These are phyloP conservation scores for Laguncularia racemosa DNA, from an alignment of 345 rosid species.

Conservation along the genomic window DNA sequence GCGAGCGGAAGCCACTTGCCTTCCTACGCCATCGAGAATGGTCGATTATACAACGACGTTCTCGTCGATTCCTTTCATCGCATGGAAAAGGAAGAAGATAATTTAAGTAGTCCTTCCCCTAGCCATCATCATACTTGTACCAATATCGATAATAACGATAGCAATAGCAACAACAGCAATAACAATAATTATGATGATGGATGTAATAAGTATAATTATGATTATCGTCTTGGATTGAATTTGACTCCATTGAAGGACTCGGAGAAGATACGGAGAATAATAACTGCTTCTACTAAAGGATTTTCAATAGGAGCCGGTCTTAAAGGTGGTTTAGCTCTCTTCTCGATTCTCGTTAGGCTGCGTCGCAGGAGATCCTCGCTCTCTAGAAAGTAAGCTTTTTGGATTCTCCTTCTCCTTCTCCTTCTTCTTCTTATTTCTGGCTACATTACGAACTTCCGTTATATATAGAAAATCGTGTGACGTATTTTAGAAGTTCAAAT, in stretches of 20 bases:
- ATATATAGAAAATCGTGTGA: too few relatives aligned
- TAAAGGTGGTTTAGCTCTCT: constrained; percentile 86
- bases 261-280: constrained; percentile 58
- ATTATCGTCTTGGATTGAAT: constrained; percentile 15
- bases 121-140: too few relatives aligned
- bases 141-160: too few relatives aligned
- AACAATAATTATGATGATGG: background rate
- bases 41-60: constrained; percentile 11
- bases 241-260: constrained; percentile 31
- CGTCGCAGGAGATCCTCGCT: constrained; percentile 46
- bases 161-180: too few relatives aligned
- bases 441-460: too few relatives aligned
- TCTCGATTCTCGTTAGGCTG: constrained; percentile 63
- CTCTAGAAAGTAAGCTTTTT: constrained; percentile 27
- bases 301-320: constrained; percentile 93
- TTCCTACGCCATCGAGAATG: constrained; percentile 17
- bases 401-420: background rate
- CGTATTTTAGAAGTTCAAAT: too few relatives aligned
- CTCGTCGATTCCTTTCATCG: constrained; percentile 17
- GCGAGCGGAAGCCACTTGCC: constrained; percentile 15
- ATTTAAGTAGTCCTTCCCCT: constrained; percentile 24
- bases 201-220: constrained; percentile 8
- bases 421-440: constrained; percentile 3
- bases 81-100: constrained; percentile 28
- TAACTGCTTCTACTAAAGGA: constrained; percentile 64